phyloP scores from a whole-genome alignment of 306 rosid genomes.

The Benincasa hispida region DNA sequence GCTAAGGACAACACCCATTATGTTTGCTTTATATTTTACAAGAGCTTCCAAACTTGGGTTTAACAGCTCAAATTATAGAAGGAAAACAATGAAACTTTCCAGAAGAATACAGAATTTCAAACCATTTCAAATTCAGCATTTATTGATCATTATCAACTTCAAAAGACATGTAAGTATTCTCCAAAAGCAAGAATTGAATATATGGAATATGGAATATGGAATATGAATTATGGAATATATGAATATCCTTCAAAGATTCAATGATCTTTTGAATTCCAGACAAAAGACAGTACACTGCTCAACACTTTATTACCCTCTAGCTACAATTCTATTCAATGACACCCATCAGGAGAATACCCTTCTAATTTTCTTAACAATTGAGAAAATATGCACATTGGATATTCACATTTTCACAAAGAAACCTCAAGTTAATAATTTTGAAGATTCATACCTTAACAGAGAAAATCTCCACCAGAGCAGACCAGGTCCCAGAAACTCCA shows the following conservation, averaged over 20 bases:
- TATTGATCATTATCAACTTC: not conserved
- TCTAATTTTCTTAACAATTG: not conserved
- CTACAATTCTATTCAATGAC: not conserved
- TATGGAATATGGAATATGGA: not conserved
- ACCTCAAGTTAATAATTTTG: not conserved
- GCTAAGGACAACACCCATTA: not conserved
- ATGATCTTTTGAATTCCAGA: not conserved
- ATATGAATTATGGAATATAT: not conserved
- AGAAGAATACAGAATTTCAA: not conserved
- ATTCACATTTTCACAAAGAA: not conserved
- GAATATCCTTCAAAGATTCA: not conserved
- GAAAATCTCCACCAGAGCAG: conserved; percentile 28
- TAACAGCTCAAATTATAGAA: not conserved
- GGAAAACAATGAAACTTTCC: not conserved
- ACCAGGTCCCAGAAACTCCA: conserved; percentile 40
- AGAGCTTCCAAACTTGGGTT: not conserved
- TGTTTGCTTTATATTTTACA: not conserved
- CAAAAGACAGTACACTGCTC: not conserved
- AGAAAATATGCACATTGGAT: not conserved
- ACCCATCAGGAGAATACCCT: not conserved
- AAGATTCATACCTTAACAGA: conserved; percentile 6
- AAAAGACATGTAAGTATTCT: not conserved
- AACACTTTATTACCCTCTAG: not conserved
- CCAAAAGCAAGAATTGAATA: not conserved
- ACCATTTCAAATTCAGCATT: not conserved